Evolutionary conservation across 2,329 filamentous ascomycete genomes (phyloP), one percentile per base, ranked within the genome.

Genomic region (Aspergillus cejpii): DNA sequence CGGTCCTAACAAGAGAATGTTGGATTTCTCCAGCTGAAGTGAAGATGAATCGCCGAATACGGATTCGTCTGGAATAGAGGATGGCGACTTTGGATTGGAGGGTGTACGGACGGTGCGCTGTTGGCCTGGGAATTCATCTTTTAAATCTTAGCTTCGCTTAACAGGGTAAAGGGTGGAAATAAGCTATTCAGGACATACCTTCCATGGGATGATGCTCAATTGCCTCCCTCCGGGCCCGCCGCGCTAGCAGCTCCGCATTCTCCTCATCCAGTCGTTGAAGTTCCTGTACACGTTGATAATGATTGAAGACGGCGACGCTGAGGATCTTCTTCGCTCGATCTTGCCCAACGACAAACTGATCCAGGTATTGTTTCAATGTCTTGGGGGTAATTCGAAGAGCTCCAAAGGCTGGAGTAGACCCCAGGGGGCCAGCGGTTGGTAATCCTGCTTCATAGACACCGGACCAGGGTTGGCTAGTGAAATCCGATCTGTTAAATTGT

Each of bases 341-440:
- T 67, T 98, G 92, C 31, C 91, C 92, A 3, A 98, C 91, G 1
- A 98, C 91, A 64, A 94, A 98, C 62, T 92, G 86, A 64, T 98
- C 92, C 24, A 97, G 81, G 59, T 92, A 85, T 60, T 87, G 82
- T 73, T 97, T 96, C 57, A 98, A 75, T 56, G 74, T 69, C 54
- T 75, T 77, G 6, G 81, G 81, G 7, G 80, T 84, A 42, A 83
- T 71, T 41, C 73, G 73, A 24, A 77, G 76, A 23, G 73, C 74
- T 45, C 78, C 79, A 49, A 79, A 75, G 26, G 73, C 72, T 47
- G 76, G 76, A 7, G 78, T 74, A 48, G 75, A 77, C 28, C 74
- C 75, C 44, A 85, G 65, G n/a, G 82, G 82, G 0, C 82, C 82
- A 20, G 73, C 68, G 12, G 80, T 84, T 2, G 79, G 79, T 41